Conservation (phyloP, 345 rosid species). For the Noccaea caerulescens region DNA sequence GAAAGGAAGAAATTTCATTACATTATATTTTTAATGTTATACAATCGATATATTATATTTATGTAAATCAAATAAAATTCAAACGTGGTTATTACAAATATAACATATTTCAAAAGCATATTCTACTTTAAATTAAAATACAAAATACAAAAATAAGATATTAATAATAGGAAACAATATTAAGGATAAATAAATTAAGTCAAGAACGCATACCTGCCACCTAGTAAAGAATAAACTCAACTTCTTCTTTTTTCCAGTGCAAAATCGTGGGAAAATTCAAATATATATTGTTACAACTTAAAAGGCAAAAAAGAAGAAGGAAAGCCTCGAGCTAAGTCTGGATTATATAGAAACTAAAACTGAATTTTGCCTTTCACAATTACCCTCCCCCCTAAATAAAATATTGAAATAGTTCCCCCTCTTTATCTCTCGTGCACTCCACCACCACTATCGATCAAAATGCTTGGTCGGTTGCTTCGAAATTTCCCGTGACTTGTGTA, state of each 20-base stretch:
- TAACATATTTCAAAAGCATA: too few relatives aligned
- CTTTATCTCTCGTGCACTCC: slow-evolving; percentile 46
- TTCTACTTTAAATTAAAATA: too few relatives aligned
- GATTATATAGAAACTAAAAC: neutral
- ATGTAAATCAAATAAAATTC: too few relatives aligned
- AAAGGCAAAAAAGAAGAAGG: neutral
- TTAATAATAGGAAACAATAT: too few relatives aligned
- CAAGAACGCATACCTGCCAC: too few relatives aligned
- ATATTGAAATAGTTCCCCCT: neutral
- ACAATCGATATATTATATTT: too few relatives aligned
- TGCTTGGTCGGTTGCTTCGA: slow-evolving; percentile 39
- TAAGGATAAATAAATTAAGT: too few relatives aligned
- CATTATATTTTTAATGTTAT: too few relatives aligned
- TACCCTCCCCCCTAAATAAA: neutral
- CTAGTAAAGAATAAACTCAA: neutral
- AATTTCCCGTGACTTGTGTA: slow-evolving; percentile 37
- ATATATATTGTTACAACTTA: neutral
- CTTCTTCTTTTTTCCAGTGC: neutral
- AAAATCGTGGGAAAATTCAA: neutral
- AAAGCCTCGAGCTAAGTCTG: neutral
- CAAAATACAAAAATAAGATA: too few relatives aligned
- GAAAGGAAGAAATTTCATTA: too few relatives aligned
- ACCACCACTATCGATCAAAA: slow-evolving; percentile 40
- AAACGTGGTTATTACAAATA: too few relatives aligned
- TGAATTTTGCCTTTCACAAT: too few relatives aligned